Evolutionary conservation across 495 filamentous ascomycete genomes (phyloP).

Genomic region (Podospora didyma): DNA sequence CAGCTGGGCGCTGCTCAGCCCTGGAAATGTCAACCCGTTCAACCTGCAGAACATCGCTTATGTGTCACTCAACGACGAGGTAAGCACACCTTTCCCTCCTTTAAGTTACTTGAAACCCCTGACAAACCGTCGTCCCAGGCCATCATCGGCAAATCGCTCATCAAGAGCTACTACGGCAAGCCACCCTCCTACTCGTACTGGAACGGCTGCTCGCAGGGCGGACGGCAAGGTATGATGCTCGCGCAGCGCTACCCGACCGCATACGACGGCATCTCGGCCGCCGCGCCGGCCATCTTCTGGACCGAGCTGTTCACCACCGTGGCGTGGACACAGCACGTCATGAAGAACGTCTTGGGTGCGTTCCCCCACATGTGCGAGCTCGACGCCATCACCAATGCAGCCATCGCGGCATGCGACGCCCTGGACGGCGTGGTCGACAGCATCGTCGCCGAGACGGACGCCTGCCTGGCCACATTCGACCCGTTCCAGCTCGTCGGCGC

Average conservation of each 20-base stretch:
- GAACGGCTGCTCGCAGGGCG: conserved; percentile 44
- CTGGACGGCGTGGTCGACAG: conserved; percentile 36
- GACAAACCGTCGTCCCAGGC: no score
- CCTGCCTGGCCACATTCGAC: conserved; percentile 20
- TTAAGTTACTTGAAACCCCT: no score
- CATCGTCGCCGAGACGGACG: conserved; percentile 22
- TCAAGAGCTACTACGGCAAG: conserved; percentile 31
- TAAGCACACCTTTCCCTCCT: not conserved
- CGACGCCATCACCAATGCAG: conserved; percentile 25
- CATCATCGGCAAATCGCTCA: conserved; percentile 30
- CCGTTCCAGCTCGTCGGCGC: conserved; percentile 21
- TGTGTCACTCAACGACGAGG: conserved; percentile 22
- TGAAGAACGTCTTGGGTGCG: conserved; percentile 19
- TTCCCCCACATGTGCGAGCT: conserved; percentile 32
- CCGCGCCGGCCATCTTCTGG: conserved; percentile 34
- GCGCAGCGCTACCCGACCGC: conserved; percentile 40
- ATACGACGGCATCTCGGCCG: conserved; percentile 41
- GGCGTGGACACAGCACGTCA: conserved; percentile 27
- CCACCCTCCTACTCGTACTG: conserved; percentile 37
- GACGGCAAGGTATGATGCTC: conserved; percentile 39
- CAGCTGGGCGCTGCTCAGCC: conserved; percentile 37
- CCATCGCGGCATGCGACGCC: conserved; percentile 33
- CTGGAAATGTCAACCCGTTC: conserved; percentile 40
- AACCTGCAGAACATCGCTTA: conserved; percentile 37
- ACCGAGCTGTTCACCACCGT: conserved; percentile 7